phyloP scores from a whole-genome alignment of 2,329 filamentous ascomycete genomes.

The Nigrograna mackinnonii region DNA sequence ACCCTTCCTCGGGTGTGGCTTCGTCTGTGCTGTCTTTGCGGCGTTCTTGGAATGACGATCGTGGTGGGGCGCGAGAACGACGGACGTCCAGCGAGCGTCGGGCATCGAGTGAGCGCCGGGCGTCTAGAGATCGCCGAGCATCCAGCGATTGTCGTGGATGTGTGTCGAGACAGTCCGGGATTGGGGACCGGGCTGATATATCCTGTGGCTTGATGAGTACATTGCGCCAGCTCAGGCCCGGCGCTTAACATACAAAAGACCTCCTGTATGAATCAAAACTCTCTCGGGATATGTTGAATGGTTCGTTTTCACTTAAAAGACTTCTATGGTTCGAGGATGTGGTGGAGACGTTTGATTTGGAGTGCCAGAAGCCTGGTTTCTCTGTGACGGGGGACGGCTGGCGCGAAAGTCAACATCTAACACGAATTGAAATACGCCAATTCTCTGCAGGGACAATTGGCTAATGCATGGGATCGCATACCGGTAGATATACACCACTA shows the following conservation, averaged over 20 bases:
- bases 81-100: conserved; percentile 57
- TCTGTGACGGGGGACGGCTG: conserved; percentile 83
- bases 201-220: conserved; percentile 64
- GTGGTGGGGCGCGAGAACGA: conserved; percentile 58
- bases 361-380: conserved; percentile 77
- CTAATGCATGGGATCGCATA: conserved; percentile 50
- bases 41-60: conserved; percentile 62
- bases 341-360: conserved; percentile 51
- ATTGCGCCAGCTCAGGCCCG: too few species aligned
- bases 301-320: conserved; percentile 81
- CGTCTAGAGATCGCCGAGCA: conserved; percentile 68
- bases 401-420: conserved; percentile 23
- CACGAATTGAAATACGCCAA: too few species aligned
- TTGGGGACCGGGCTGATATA: conserved; percentile 83
- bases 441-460: conserved; percentile 3
- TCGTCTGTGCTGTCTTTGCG: conserved; percentile 61
- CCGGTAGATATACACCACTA: conserved; percentile 91
- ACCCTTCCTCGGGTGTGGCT: conserved; percentile 75
- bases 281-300: conserved; percentile 92
- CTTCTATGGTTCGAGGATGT: conserved; percentile 62
- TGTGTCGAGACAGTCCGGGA: conserved; percentile 60
- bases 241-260: conserved; percentile 87
- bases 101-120: conserved; percentile 81
- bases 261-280: conserved; percentile 96
- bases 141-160: conserved; percentile 53